Conservation (phyloP, 2,329 filamentous ascomycete genomes). For the Penicillium sp. region DNA sequence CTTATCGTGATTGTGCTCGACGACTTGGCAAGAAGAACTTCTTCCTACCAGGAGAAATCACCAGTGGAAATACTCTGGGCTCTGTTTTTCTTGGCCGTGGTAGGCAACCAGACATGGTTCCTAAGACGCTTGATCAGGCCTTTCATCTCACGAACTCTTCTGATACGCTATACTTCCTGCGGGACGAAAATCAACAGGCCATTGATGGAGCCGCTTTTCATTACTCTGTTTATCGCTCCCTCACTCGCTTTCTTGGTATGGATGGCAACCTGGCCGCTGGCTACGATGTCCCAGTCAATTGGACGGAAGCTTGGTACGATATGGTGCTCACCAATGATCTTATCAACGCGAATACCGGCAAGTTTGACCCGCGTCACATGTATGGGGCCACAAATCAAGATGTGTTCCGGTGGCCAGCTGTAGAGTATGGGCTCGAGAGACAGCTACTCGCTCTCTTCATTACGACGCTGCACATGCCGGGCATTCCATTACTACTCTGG, state of each 20-base stretch:
- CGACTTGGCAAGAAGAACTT: conserved; percentile 63
- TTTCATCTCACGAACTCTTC: conserved; percentile 50
- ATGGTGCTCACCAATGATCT: conserved; percentile 62
- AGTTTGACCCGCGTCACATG: conserved; percentile 65
- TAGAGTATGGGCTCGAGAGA: conserved; percentile 58
- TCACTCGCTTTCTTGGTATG: conserved; percentile 62
- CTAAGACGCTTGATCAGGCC: conserved; percentile 49
- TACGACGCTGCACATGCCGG: conserved; percentile 60
- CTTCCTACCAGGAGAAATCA: conserved; percentile 64
- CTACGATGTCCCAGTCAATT: conserved; percentile 57
- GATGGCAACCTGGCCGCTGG: conserved; percentile 58
- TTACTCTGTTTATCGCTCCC: conserved; percentile 63
- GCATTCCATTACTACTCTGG: conserved; percentile 62
- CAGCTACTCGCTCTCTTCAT: conserved; percentile 61
- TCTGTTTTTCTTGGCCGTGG: conserved; percentile 64
- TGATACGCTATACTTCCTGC: conserved; percentile 51
- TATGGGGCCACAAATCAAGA: conserved; percentile 67
- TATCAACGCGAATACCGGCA: conserved; percentile 60
- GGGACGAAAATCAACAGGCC: conserved; percentile 53
- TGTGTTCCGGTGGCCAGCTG: conserved; percentile 63
- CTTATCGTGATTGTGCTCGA: conserved; percentile 58
- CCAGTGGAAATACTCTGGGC: conserved; percentile 61
- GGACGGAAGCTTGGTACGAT: conserved; percentile 56
- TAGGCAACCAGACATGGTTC: conserved; percentile 56
- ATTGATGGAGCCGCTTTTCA: conserved; percentile 64